These are phyloP conservation scores for Aspergillus taichungensis DNA, from an alignment of 495 filamentous ascomycete species.

Conservation along the genomic window DNA sequence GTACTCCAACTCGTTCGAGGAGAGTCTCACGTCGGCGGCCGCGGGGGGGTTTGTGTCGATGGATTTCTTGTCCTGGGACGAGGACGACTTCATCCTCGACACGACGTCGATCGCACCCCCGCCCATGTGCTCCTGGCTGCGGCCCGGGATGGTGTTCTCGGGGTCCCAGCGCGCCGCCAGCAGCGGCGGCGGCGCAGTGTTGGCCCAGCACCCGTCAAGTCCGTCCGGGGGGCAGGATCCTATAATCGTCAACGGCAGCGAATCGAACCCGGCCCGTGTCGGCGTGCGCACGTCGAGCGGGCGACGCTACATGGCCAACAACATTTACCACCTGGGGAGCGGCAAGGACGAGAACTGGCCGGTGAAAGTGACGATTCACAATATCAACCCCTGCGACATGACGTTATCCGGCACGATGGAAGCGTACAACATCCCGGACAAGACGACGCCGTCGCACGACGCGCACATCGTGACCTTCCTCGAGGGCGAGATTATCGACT, in stretches of 20 bases:
- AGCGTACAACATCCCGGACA: constrained; percentile 64
- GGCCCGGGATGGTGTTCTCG: constrained; percentile 53
- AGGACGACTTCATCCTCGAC: constrained; percentile 56
- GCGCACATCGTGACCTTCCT: constrained; percentile 64
- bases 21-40: constrained; percentile 45
- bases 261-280: constrained; percentile 19
- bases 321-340: constrained; percentile 16
- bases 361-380: constrained; percentile 63
- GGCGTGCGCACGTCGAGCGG: constrained; percentile 24
- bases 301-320: constrained; percentile 31
- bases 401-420: constrained; percentile 70
- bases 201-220: constrained; percentile 22
- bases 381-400: constrained; percentile 54
- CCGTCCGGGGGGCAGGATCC: constrained; percentile 22
- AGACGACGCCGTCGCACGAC: constrained; percentile 42
- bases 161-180: constrained; percentile 49
- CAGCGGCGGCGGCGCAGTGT: constrained; percentile 16
- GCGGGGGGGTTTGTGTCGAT: constrained; percentile 39
- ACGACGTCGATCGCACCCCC: constrained; percentile 44
- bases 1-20: constrained; percentile 44
- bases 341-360: constrained; percentile 56
- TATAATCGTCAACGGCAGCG: constrained; percentile 33
- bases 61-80: constrained; percentile 35
- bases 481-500: constrained; percentile 72
- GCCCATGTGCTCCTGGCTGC: constrained; percentile 55